Evolutionary conservation across 2,329 filamentous ascomycete species (phyloP).

Genomic region (Purpureocillium takamizusanense): DNA sequence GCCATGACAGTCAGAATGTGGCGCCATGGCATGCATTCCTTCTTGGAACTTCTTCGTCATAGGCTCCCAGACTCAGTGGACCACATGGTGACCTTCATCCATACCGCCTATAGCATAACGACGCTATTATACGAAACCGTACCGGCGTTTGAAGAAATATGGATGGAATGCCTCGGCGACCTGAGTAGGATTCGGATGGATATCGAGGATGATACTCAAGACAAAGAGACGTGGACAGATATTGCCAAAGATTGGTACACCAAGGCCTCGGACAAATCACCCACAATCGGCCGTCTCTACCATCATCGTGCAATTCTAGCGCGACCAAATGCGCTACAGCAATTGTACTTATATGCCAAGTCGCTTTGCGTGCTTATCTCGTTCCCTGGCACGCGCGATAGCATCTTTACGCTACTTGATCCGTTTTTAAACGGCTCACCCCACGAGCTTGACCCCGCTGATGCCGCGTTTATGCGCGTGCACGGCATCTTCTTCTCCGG

Average conservation of each 20-base stretch:
- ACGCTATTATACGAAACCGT: constrained; percentile 80
- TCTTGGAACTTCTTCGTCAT: constrained; percentile 68
- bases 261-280: constrained; percentile 68
- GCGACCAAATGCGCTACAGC: constrained; percentile 57
- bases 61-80: constrained; percentile 69
- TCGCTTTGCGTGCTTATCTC: constrained; percentile 59
- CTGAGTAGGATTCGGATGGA: constrained; percentile 80
- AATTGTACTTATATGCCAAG: constrained; percentile 65
- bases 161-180: constrained; percentile 90
- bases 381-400: constrained; percentile 60
- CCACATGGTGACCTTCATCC: constrained; percentile 87
- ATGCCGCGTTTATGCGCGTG: constrained; percentile 52
- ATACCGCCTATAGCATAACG: constrained; percentile 84
- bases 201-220: constrained; percentile 72
- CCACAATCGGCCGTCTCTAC: constrained; percentile 69
- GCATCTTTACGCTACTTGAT: constrained; percentile 60
- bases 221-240: constrained; percentile 72
- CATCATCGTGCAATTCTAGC: constrained; percentile 81
- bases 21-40: constrained; percentile 83
- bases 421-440: constrained; percentile 35
- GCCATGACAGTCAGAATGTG: constrained; percentile 92
- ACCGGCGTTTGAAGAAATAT: constrained; percentile 73
- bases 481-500: constrained; percentile 57
- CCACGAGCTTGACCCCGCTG: constrained; percentile 25
- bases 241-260: constrained; percentile 80